Percentiles rank a stretch among this genome's conserved stretches.
Evolutionary conservation across 768 basidiomycete species (phyloP).

Genomic region (Arthromyces matolae): DNA sequence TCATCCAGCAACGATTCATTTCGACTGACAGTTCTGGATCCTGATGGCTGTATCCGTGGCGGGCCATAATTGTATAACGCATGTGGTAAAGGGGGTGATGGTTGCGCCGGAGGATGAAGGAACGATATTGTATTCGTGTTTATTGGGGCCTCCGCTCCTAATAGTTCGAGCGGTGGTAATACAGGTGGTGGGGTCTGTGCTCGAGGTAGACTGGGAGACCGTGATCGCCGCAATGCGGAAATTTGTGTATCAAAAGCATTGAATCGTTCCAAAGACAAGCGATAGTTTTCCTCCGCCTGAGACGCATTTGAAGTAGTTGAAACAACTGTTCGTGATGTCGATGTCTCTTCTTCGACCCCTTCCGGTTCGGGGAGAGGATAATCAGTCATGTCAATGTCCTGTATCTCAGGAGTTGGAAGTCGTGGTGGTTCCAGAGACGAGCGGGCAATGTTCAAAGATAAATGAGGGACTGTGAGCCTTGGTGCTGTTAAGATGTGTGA

Average conservation of each 20-base stretch:
- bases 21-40: conserved; percentile 7
- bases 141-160: conserved; percentile 16
- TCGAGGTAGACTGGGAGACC: conserved; percentile 22
- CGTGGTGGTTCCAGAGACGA: conserved; percentile 30
- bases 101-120: conserved; percentile 21
- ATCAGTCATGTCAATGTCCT: conserved; percentile 52
- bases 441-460: conserved; percentile 14
- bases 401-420: conserved; percentile 42
- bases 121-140: conserved; percentile 17
- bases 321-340: conserved; percentile 3
- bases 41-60: conserved; percentile 8
- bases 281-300: conserved; percentile 34
- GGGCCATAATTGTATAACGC: conserved; percentile 12
- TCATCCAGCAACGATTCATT: conserved; percentile 2
- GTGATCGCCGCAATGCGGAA: conserved; percentile 41
- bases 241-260: conserved; percentile 53
- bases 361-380: conserved; percentile 20
- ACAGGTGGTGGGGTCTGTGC: conserved; percentile 30
- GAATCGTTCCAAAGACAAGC: conserved; percentile 47
- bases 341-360: conserved; percentile 18
- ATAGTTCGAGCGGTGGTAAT: conserved; percentile 33
- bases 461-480: conserved; percentile 19
- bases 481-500: conserved; percentile 11
- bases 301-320: conserved; percentile 7
- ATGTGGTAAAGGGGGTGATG: conserved; percentile 20